These are phyloP conservation scores for Fusarium sp. DNA, from an alignment of 2,329 filamentous ascomycete species.

Conservation along the genomic window DNA sequence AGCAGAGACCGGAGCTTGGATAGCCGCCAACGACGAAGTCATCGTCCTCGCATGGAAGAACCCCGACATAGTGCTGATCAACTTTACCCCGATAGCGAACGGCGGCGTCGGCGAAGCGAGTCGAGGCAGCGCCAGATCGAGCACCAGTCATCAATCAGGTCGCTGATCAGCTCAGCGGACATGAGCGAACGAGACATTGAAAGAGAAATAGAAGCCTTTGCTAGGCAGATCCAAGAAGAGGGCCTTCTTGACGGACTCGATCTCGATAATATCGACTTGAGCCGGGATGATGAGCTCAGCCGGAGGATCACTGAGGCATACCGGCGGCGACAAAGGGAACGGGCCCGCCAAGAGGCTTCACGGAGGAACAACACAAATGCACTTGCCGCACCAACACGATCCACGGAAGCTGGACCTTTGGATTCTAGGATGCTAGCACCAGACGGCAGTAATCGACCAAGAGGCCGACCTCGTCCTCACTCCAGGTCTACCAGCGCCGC, in stretches of 20 bases:
- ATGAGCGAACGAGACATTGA: conserved; percentile 85
- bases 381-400: conserved; percentile 56
- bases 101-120: conserved; percentile 60
- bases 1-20: conserved; percentile 52
- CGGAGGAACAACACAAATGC: conserved; percentile 60
- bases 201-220: conserved; percentile 90
- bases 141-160: conserved; percentile 91
- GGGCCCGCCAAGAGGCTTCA: conserved; percentile 65
- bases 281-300: conserved; percentile 90
- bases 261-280: conserved; percentile 86
- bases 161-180: conserved; percentile 85
- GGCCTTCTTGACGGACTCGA: conserved; percentile 91
- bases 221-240: conserved; percentile 90
- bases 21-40: conserved; percentile 48
- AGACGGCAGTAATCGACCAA: conserved; percentile 45
- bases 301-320: conserved; percentile 93
- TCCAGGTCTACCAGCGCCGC: conserved; percentile 64
- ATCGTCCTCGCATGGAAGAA: conserved; percentile 47
- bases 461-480: conserved; percentile 58
- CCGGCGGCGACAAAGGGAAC: conserved; percentile 79
- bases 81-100: conserved; percentile 55
- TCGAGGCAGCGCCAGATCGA: conserved; percentile 77
- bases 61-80: conserved; percentile 53
- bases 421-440: conserved; percentile 51
- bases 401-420: conserved; percentile 37